Evolutionary conservation across 805 yeast species (phyloP), one percentile per base, ranked within the genome.

Genomic region (Lipomyces japonicus): DNA sequence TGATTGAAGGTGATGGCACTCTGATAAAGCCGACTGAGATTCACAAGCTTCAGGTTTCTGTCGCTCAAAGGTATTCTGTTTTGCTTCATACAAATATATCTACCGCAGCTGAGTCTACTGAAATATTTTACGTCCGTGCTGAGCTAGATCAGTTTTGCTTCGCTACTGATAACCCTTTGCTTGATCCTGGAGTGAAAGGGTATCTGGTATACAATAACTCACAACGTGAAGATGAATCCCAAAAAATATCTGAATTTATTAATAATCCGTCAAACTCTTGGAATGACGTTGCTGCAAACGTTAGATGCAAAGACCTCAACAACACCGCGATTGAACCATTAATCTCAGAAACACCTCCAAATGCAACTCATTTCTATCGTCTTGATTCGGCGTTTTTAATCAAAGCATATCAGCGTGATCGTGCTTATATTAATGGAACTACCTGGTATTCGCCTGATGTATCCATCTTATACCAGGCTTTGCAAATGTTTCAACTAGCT

Each of bases 41-140:
- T 10, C 59, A 61, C 21, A 61, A 55, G 23, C 53, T 67, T 1
- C 56, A 63, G 5, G 50, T 69, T 3, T 75, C 91, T 0, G 88
- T 84, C 19, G 96, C 91, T 7, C 96, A 90, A 69, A 73, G 97
- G 63, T 79, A 84, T 63, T 75, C 86, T 35, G 83, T 86, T 1
- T 68, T 87, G 55, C 68, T 88, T 16, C 75, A 73, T 34, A 77
- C 93, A 25, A 54, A 84, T 66, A n/a, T n/a, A n/a, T n/a, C n/a
- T n/a, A n/a, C n/a, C n/a, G 25, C 37, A 9, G 49, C 47, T 39
- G 48, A 61, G 59, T 31, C 59, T 57, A 5, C 55, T 60, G 47
- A 68, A 71, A n/a, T 61, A 44, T 68, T 68, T 52, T 71, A 73
- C 73, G 62, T 71, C 64, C 67, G 71, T 30, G 73, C 72, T 3